A percentile compares a stretch with the other conserved stretches of the same genome.
These are phyloP conservation scores for Saturnispora kantuleensis DNA, from an alignment of 805 yeast species.

Conservation along the genomic window DNA sequence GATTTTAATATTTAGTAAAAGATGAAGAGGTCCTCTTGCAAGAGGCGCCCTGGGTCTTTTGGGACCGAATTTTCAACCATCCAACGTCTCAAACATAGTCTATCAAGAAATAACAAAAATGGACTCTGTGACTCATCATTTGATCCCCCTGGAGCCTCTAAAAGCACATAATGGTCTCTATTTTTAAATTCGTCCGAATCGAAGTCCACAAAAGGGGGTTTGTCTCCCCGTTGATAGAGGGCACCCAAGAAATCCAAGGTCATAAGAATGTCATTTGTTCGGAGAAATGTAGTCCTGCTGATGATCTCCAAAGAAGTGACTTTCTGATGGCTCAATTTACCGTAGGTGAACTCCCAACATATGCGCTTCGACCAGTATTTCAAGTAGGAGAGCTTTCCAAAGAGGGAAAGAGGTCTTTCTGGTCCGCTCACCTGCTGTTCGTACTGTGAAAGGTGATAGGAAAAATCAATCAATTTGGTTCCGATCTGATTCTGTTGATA, in stretches of 20 bases:
- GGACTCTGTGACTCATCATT: too few species aligned
- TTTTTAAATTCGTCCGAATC: conserved; percentile 15
- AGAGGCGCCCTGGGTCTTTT: background rate
- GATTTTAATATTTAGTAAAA: background rate
- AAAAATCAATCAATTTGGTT: conserved; percentile 68
- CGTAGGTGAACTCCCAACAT: conserved; percentile 34
- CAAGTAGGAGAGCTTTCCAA: conserved; percentile 65
- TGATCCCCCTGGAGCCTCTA: conserved; percentile 16
- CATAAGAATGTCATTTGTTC: conserved; percentile 50
- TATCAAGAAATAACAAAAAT: too few species aligned
- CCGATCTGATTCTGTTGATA: conserved; percentile 76
- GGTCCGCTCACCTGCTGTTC: conserved; percentile 75
- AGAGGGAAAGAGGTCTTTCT: conserved; percentile 79
- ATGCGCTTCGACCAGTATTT: conserved; percentile 63
- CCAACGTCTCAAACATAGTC: conserved; percentile 17
- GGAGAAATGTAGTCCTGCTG: conserved; percentile 49
- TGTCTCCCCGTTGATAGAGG: conserved; percentile 24
- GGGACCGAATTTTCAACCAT: conserved; percentile 15
- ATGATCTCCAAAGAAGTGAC: conserved; percentile 38
- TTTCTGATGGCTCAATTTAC: conserved; percentile 25
- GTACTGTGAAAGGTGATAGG: conserved; percentile 62
- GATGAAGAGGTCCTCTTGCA: background rate
- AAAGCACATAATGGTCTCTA: conserved; percentile 14
- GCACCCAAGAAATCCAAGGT: conserved; percentile 50
- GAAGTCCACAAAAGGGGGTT: conserved; percentile 22